Evolutionary conservation across 768 basidiomycete species (phyloP), one percentile per base, ranked within the genome.

Genomic region (Hygrocybe punicea): DNA sequence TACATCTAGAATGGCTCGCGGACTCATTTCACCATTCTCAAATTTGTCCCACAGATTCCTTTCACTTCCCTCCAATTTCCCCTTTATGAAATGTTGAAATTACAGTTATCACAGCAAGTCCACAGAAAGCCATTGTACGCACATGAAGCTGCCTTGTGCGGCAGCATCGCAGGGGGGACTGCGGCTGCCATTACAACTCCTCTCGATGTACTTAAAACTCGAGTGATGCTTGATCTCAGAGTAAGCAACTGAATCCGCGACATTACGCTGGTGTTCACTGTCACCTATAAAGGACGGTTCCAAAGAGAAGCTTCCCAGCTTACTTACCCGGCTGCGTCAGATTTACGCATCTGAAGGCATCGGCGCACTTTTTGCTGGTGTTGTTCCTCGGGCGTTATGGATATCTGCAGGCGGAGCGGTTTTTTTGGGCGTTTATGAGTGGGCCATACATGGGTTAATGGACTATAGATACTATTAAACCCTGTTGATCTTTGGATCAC

Each of bases 51-150:
- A 3, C 63, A 98, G 94, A 93, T 99, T 40, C 96, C 96, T 2
- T 98, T 98, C 77, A 94, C 93, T 2, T 94, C 92, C 2, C 76
- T 98, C 17, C 96, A 98, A 68, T 98, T 98, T 70, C 96, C 97
- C 3, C 72, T 98, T 21, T 99, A 98, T 65, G 97, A 98, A 73
- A 75, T 84, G 33, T 76, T 99, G 60, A 98, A 98, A 69, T 57
- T 76, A 4, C 77, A 78, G 21, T 73, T 93, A 19, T 86, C 92
- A 6, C 67, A 67, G 10, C 68, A 75, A 34, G 64, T 88, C 1
- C 71, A 76, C 16, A 74, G 84, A 33, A 82, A 85, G 57, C 76
- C 79, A 44, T 71, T 91, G 7, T 82, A 81, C 60, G 83, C 84
- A 2, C 81, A 86, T 58, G 87, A 91, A 71, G 88, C 92, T 51